Evolutionary conservation across 176 grass and related monocot species (phyloP), one percentile per base, ranked within the genome.

Genomic region (Poa annua): DNA sequence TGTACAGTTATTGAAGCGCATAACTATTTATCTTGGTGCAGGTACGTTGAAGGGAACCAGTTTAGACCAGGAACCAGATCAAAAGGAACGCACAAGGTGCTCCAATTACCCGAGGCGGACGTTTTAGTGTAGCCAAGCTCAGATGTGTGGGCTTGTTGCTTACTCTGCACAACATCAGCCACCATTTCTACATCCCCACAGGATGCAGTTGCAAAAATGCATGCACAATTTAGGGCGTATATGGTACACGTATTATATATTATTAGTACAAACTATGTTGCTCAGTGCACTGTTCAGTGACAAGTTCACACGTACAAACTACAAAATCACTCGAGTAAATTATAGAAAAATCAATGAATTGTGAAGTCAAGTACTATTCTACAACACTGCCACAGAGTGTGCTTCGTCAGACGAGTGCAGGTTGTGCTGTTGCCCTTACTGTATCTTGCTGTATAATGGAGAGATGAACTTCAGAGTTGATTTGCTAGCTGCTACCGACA

Each of bases 11-110:
- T 64, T 76, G 11, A 81, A 19, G 19, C 33, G 7, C 20, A 33
- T 20, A 66, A n/a, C 51, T 71, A 53, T 84, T 72, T 68, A 55
- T 55, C 45, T 51, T 75, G 68, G 68, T 80, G 80, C 78, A 99
- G 96, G 83, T 96, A 86, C 65, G 89, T 94, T 45, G 96, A 99
- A 86, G 91, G 89, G 59, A 96, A 99, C 69, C 93, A 90, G 61
- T 96, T 99, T 76, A 99, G 91, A 70, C 80, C 96, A 20, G 93
- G 93, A 66, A 80, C 81, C 70, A 99, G 85, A 87, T 83, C 87
- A 9, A 99, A 99, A 81, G 93, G 96, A 62, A 84, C 78, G 16
- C 96, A 99, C 85, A 99, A 99, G 77, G 91, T 93, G 67, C 87
- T 99, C 34, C 93, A 99, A 41, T 69, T 99, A 38, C 87, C 91